Evolutionary conservation across 176 grass and related monocot genomes (phyloP).

Genomic region (Areca catechu): DNA sequence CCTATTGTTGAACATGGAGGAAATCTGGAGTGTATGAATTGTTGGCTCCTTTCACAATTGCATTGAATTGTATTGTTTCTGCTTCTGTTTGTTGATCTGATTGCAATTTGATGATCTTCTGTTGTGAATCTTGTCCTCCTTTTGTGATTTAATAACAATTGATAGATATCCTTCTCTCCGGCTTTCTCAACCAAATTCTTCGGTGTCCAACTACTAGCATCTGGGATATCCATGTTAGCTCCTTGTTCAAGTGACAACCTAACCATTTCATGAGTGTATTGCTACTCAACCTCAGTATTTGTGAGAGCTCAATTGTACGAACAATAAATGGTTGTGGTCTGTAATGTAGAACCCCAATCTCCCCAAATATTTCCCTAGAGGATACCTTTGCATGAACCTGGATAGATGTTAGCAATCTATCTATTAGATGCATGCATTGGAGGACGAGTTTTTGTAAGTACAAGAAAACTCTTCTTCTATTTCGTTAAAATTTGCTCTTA

Average conservation of each 20-base stretch:
- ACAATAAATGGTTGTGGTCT: conserved; percentile 46
- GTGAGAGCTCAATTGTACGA: conserved; percentile 51
- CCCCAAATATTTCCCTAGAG: conserved; percentile 63
- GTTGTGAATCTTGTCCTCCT: conserved; percentile 11
- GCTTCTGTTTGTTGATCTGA: neutral
- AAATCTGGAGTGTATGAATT: too few relatives aligned
- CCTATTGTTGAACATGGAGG: conserved; percentile 1
- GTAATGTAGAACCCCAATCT: conserved; percentile 46
- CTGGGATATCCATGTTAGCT: neutral
- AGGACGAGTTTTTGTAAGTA: neutral
- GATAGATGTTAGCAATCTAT: neutral
- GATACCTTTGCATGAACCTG: conserved; percentile 40
- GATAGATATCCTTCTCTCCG: conserved; percentile 7
- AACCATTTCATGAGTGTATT: conserved; percentile 25
- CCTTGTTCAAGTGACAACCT: conserved; percentile 1
- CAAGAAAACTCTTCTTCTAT: conserved; percentile 14
- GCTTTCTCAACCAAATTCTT: neutral
- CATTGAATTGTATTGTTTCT: neutral
- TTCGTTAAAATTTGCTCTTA: conserved; percentile 19
- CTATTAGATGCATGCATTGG: neutral
- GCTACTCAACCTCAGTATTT: conserved; percentile 55
- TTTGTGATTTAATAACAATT: conserved; percentile 9
- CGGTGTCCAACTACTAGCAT: neutral
- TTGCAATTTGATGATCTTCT: conserved; percentile 10
- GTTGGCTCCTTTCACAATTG: too few relatives aligned